Percentiles rank a stretch among this genome's conserved stretches.
These are phyloP conservation scores for Inonotus obliquus DNA, from an alignment of 1,284 basidiomycete species.

Conservation along the genomic window DNA sequence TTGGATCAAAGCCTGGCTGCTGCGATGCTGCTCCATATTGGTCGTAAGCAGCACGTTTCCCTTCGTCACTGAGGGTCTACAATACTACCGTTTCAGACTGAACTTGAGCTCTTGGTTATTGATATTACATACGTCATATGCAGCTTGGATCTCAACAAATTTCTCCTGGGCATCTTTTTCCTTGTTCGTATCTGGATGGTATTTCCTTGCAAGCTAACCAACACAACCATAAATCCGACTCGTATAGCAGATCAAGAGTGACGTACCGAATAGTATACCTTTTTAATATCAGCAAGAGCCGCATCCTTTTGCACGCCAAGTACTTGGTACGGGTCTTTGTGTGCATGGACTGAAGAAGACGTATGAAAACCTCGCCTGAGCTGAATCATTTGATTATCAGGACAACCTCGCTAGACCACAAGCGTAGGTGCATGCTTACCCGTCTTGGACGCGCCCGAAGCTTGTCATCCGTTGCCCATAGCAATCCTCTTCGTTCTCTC, in stretches of 20 bases:
- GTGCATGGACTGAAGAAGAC: constrained; percentile 46
- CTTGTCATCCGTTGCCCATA: constrained; percentile 5
- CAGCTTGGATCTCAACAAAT: constrained; percentile 95
- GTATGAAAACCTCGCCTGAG: constrained; percentile 75
- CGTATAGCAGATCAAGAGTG: background rate
- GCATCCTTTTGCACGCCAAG: constrained; percentile 88
- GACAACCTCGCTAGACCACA: background rate
- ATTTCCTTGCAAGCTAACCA: constrained; percentile 89
- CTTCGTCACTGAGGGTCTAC: constrained; percentile 89
- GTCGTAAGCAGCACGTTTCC: constrained; percentile 91
- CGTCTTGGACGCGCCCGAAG: constrained; percentile 14
- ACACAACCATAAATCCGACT: constrained; percentile 1
- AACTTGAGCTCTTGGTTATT: constrained; percentile 1
- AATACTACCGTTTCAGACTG: constrained; percentile 19
- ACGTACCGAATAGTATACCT: constrained; percentile 88
- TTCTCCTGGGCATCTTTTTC: constrained; percentile 88
- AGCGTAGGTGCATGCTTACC: constrained; percentile 5
- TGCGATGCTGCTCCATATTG: constrained; percentile 93
- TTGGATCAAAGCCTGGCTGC: constrained; percentile 90
- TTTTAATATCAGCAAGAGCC: constrained; percentile 88
- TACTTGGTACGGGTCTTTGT: constrained; percentile 91
- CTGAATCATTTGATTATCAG: constrained; percentile 7
- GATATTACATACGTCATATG: constrained; percentile 81
- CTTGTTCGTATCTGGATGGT: constrained; percentile 96
- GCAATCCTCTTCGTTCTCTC: constrained; percentile 1